Evolutionary conservation across 176 grass and related monocot genomes (phyloP).

Genomic region (Microstegium vimineum): DNA sequence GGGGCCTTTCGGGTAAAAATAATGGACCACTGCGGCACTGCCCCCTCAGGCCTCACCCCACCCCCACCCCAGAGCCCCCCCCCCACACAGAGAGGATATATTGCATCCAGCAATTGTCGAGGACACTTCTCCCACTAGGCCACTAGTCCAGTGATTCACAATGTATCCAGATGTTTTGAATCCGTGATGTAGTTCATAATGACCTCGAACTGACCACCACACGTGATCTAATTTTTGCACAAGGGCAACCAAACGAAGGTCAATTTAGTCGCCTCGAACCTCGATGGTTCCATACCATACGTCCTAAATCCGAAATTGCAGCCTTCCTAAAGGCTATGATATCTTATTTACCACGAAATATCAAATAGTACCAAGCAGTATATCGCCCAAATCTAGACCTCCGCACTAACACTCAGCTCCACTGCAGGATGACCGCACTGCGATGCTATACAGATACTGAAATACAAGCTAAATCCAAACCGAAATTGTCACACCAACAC

Average conservation of each 20-base stretch:
- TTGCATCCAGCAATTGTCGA: neutral
- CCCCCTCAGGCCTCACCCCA: neutral
- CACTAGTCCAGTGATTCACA: neutral
- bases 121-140: neutral
- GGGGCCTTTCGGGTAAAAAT: neutral
- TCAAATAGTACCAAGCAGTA: neutral
- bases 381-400: conserved; percentile 1
- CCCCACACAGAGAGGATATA: neutral
- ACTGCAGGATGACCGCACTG: neutral
- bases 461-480: conserved; percentile 26
- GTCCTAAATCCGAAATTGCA: neutral
- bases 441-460: neutral
- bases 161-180: neutral
- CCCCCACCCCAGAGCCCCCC: too few relatives aligned
- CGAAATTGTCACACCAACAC: neutral
- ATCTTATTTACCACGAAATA: neutral
- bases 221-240: neutral
- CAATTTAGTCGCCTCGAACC: neutral
- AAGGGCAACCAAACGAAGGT: neutral
- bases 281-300: neutral
- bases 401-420: neutral
- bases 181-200: neutral
- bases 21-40: neutral
- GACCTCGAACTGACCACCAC: neutral
- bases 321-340: neutral